Evolutionary conservation across 176 grass and related monocot genomes (phyloP).

Genomic region (Puccinellia tenuiflora): DNA sequence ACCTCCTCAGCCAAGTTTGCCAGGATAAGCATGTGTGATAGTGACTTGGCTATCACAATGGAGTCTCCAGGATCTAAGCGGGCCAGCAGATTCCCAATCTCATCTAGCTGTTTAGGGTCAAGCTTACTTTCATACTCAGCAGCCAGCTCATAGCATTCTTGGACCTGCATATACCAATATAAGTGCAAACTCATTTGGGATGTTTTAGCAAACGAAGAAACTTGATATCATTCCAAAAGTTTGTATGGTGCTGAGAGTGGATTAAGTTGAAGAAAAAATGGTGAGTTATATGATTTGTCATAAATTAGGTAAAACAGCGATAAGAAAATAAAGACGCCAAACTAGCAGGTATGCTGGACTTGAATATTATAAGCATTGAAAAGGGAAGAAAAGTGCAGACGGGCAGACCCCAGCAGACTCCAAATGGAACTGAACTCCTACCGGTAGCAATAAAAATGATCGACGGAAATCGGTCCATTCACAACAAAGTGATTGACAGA

Average conservation of each 20-base stretch:
- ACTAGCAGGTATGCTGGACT: neutral
- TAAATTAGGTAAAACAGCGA: neutral
- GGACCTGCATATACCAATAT: conserved; percentile 51
- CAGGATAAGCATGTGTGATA: conserved; percentile 94
- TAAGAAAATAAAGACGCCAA: neutral
- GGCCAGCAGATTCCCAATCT: conserved; percentile 64
- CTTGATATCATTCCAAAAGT: neutral
- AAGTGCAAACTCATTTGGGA: neutral
- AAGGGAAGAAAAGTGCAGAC: neutral
- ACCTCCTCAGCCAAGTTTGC: conserved; percentile 96
- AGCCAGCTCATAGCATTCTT: conserved; percentile 92
- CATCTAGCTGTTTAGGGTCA: conserved; percentile 61
- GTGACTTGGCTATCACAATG: conserved; percentile 75
- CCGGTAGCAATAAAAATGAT: neutral
- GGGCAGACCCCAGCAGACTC: neutral
- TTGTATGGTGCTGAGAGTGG: neutral
- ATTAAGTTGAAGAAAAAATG: neutral
- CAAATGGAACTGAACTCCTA: neutral
- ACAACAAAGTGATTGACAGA: neutral
- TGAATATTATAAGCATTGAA: neutral
- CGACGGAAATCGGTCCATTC: neutral
- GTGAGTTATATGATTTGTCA: neutral
- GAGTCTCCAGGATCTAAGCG: conserved; percentile 79
- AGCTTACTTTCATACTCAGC: conserved; percentile 74
- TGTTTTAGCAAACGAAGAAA: neutral